phyloP scores from a whole-genome alignment of 176 grass and related monocot genomes.

The bread wheat (Triticum aestivum) region IWGSC_CS_RefSeq_v2.1 NC_057805.1:9296521-9297020 shows the following conservation, averaged over 20 bases:
- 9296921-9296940: background rate
- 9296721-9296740: background rate
- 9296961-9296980: background rate
- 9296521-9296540: background rate
- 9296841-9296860: background rate
- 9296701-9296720: conserved; percentile 26
- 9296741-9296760: background rate
- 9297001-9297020: background rate
- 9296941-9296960: background rate
- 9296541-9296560: conserved; percentile 37
- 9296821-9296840: background rate
- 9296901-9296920: background rate
- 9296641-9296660: background rate
- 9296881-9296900: background rate
- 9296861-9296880: background rate
- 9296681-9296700: background rate
- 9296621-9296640: background rate
- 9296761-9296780: background rate
- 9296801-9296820: background rate
- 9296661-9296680: background rate
- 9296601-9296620: background rate
- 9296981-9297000: background rate
- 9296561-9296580: conserved; percentile 14
- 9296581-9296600: background rate
- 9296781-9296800: background rate